Evolutionary conservation across 306 rosid genomes (phyloP).

Genomic region (Dalbergia cultrata): DNA sequence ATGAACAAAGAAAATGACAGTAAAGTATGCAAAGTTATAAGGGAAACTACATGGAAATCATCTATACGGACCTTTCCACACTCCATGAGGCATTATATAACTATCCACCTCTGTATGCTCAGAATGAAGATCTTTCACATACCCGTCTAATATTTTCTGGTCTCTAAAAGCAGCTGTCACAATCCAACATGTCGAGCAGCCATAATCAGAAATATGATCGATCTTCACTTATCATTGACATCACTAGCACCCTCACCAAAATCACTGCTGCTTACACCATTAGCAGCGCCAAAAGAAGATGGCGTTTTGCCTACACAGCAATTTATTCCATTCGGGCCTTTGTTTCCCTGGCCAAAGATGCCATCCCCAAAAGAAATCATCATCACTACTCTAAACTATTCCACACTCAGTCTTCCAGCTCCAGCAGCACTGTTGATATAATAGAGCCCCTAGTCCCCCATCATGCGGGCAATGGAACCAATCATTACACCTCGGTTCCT

Average conservation of each 20-base stretch:
- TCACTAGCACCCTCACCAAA: slow-evolving; percentile 36
- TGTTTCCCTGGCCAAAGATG: slow-evolving; percentile 58
- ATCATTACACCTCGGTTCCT: slow-evolving; percentile 3
- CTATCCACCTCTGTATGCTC: no score
- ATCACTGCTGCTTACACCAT: slow-evolving; percentile 41
- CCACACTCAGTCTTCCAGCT: slow-evolving; percentile 37
- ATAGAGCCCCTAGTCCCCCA: slow-evolving; percentile 46
- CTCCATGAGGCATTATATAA: background rate
- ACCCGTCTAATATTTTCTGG: background rate
- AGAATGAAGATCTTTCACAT: slow-evolving; percentile 56
- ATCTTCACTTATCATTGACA: slow-evolving; percentile 40
- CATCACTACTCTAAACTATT: slow-evolving; percentile 35
- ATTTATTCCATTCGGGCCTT: slow-evolving; percentile 65
- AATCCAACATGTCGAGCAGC: slow-evolving; percentile 49
- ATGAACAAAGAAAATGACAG: slow-evolving; percentile 1
- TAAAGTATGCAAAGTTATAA: background rate
- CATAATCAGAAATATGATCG: slow-evolving; percentile 1
- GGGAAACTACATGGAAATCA: slow-evolving; percentile 49
- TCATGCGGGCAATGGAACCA: slow-evolving; percentile 5
- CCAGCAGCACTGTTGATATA: slow-evolving; percentile 35
- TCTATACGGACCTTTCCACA: background rate
- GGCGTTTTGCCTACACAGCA: slow-evolving; percentile 71
- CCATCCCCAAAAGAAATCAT: slow-evolving; percentile 49
- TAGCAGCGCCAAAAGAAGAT: slow-evolving; percentile 58
- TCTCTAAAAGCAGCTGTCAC: background rate